Percentiles rank a stretch among this genome's conserved stretches.
Conservation (phyloP, 2,329 filamentous ascomycete species). For the Fusarium penzigii region DNA sequence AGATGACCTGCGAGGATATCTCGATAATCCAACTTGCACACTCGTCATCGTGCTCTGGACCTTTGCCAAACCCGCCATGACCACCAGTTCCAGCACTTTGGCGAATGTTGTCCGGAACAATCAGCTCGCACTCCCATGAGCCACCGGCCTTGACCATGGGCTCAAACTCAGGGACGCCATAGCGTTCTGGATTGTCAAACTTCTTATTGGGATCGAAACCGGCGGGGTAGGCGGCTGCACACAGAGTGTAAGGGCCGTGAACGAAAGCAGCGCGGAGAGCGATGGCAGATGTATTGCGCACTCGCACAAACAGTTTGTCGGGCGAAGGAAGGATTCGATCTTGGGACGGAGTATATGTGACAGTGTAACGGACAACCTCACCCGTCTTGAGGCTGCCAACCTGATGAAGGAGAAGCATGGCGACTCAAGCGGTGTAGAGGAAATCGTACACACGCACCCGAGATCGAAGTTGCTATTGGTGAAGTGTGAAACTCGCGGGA, state of each 20-base stretch:
- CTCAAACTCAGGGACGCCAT: slow-evolving; percentile 88
- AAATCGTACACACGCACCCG: background rate
- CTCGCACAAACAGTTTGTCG: slow-evolving; percentile 75
- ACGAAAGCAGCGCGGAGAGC: slow-evolving; percentile 93
- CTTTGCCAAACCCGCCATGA: slow-evolving; percentile 48
- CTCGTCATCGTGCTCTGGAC: slow-evolving; percentile 47
- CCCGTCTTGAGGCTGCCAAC: slow-evolving; percentile 90
- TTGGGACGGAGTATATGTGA: slow-evolving; percentile 86
- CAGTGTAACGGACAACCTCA: slow-evolving; percentile 86
- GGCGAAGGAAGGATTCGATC: slow-evolving; percentile 91
- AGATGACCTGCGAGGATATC: slow-evolving; percentile 88
- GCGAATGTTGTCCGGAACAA: slow-evolving; percentile 77
- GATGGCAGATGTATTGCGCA: slow-evolving; percentile 90
- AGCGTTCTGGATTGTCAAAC: slow-evolving; percentile 65
- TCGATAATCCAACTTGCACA: slow-evolving; percentile 87
- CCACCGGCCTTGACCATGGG: slow-evolving; percentile 95
- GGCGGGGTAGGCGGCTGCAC: slow-evolving; percentile 81
- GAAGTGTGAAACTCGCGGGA: slow-evolving; percentile 1
- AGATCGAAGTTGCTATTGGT: background rate
- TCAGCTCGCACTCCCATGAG: slow-evolving; percentile 77
- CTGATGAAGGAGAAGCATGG: slow-evolving; percentile 90
- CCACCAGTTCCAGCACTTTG: slow-evolving; percentile 57
- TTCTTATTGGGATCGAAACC: slow-evolving; percentile 82
- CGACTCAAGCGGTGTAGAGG: slow-evolving; percentile 12
- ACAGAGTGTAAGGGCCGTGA: slow-evolving; percentile 91